Base-by-base conservation (phyloP, 2,329 filamentous ascomycete genomes). In the Botrytis fabae region DNA sequence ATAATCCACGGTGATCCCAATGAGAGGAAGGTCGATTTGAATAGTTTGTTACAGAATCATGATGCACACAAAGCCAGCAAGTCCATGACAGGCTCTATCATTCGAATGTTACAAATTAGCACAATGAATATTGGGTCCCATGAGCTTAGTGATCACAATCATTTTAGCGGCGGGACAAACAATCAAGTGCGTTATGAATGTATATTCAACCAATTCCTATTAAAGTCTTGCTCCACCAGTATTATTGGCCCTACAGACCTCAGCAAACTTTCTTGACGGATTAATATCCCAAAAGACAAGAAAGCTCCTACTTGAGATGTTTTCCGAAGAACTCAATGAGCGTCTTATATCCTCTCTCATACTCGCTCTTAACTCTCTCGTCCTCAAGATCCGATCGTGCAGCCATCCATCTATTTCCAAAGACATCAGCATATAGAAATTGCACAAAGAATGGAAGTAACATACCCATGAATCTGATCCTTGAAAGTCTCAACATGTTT, bases 401-500 rank as follows among this genome's bases (percentile, higher is more conserved):
- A 10, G 85, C 86, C 87, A 89, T 89, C 85, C 86, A 89, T 48
- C 70, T 72, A 51, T 60, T 48, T 48, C 16, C 18, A 14, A 16
- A 28, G 8, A 61, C 35, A 38, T 51, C 25, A 71, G 69, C 42
- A 71, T 8, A 7, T 16, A 9, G 10, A 40, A 32, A 28, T 0
- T 65, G 3, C 35, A 51, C 22, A 59, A 12, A 62, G 2, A 5
- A 4, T n/a, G n/a, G 12, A 12, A 42, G 2, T 9, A 48, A 72
- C 62, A 61, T 69, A 72, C n/a, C 87, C 87, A 76, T 89, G 87
- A 76, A 83, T 83, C 83, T 87, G 87, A 69, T 80, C 84, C 1
- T 73, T 69, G 75, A 86, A 89, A 1, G 82, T 87, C 77, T 87
- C 85, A 22, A 88, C 83, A 73, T 84, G 78, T 25, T 84, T 83